Percentiles rank a stretch among this genome's conserved stretches.
These are phyloP conservation scores for Salix arbutifolia DNA, from an alignment of 345 rosid species.

Conservation along the genomic window DNA sequence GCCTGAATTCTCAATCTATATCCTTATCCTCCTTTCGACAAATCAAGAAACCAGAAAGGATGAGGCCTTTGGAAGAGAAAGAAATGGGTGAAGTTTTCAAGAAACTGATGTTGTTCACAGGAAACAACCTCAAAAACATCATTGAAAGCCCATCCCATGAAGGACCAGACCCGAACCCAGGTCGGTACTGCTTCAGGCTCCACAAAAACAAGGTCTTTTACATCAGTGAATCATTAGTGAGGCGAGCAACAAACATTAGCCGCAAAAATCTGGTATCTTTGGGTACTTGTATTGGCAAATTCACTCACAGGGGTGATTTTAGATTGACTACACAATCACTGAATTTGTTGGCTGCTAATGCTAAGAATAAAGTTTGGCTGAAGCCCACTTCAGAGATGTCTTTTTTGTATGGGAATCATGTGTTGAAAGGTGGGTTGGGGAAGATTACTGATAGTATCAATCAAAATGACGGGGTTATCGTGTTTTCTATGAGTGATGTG, in stretches of 20 bases:
- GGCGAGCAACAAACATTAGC: constrained; percentile 74
- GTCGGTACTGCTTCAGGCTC: constrained; percentile 90
- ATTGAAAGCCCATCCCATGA: constrained; percentile 82
- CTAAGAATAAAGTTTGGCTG: constrained; percentile 88
- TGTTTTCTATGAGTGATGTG: constrained; percentile 81
- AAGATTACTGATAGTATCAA: constrained; percentile 77
- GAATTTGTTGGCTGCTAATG: constrained; percentile 62
- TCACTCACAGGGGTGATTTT: constrained; percentile 74
- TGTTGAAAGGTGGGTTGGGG: constrained; percentile 81
- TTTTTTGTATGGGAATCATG: constrained; percentile 85
- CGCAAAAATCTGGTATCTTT: constrained; percentile 55
- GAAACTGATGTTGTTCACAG: constrained; percentile 76
- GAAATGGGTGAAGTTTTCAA: constrained; percentile 87
- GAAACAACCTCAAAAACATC: constrained; percentile 84
- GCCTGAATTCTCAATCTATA: not conserved
- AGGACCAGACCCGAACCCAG: constrained; percentile 66
- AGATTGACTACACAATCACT: constrained; percentile 65
- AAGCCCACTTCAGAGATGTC: constrained; percentile 96
- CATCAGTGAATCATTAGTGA: constrained; percentile 73
- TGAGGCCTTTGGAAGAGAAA: constrained; percentile 80
- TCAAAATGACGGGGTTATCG: constrained; percentile 82
- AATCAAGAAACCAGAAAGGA: constrained; percentile 18
- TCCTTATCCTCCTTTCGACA: not conserved
- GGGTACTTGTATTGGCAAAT: constrained; percentile 80
- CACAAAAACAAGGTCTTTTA: constrained; percentile 74